phyloP scores from a whole-genome alignment of 2,329 filamentous ascomycete species.

The Leptographium wingfieldii region DNA sequence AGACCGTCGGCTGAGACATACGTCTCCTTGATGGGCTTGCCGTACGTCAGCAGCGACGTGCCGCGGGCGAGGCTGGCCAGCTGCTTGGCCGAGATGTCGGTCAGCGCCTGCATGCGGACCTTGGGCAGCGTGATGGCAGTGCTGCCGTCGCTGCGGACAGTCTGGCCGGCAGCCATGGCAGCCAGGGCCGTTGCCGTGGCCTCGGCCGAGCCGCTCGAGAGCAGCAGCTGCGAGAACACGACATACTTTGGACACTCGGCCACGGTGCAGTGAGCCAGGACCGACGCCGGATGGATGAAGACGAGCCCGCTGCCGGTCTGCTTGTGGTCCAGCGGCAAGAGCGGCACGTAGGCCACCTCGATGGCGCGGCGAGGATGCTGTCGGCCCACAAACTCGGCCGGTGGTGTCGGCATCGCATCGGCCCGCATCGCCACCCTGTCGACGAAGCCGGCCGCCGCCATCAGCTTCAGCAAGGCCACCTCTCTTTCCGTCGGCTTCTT shows the following conservation, averaged over 20 bases:
- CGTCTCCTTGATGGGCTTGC: slow-evolving; percentile 84
- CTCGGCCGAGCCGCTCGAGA: slow-evolving; percentile 33
- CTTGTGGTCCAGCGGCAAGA: slow-evolving; percentile 47
- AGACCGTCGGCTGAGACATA: slow-evolving; percentile 26
- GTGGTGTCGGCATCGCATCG: slow-evolving; percentile 56
- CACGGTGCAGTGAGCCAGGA: slow-evolving; percentile 56
- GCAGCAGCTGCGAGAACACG: slow-evolving; percentile 77
- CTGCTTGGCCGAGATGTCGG: slow-evolving; percentile 62
- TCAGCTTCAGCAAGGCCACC: slow-evolving; percentile 73
- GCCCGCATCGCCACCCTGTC: slow-evolving; percentile 89
- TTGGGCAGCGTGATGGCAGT: slow-evolving; percentile 40
- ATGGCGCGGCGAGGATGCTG: slow-evolving; percentile 60
- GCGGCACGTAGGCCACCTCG: slow-evolving; percentile 81
- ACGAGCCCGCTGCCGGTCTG: slow-evolving; percentile 40
- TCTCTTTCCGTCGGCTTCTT: slow-evolving; percentile 52
- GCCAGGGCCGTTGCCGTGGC: slow-evolving; percentile 29
- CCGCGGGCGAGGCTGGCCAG: slow-evolving; percentile 69
- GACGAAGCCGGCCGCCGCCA: slow-evolving; percentile 83
- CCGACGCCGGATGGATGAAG: slow-evolving; percentile 77
- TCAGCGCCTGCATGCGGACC: slow-evolving; percentile 80
- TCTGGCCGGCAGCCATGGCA: background rate
- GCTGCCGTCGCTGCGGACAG: too few relatives aligned
- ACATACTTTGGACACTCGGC: slow-evolving; percentile 77
- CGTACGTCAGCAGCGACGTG: slow-evolving; percentile 71
- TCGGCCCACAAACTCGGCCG: slow-evolving; percentile 22